Conservation (phyloP, 2,329 filamentous ascomycete genomes). For the Zymoseptoria pseudotritici region DNA sequence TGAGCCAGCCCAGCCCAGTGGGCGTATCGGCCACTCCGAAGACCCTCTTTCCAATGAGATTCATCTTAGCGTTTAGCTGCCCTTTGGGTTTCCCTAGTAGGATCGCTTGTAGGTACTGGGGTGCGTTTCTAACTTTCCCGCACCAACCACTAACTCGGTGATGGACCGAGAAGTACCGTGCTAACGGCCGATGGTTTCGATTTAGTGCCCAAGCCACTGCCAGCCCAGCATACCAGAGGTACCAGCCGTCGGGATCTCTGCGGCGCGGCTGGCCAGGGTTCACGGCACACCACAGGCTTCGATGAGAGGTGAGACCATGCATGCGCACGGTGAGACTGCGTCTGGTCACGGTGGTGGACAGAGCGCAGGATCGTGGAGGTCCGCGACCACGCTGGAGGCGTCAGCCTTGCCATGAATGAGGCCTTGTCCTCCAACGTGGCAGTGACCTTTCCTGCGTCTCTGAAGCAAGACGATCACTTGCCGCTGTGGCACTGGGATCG, state of each 20-base stretch:
- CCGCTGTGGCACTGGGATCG: background rate
- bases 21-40: background rate
- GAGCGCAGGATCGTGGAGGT: background rate
- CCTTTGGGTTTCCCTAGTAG: background rate
- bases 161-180: background rate
- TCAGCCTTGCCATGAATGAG: background rate
- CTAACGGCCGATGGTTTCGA: background rate
- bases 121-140: background rate
- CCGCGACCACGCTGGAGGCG: background rate
- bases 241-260: background rate
- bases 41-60: background rate
- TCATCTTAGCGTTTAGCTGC: background rate
- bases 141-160: background rate
- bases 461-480: background rate
- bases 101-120: background rate
- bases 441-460: background rate
- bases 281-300: background rate
- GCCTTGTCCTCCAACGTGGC: background rate
- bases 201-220: background rate
- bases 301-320: background rate
- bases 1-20: background rate
- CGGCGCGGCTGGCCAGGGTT: background rate
- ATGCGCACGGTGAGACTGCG: background rate
- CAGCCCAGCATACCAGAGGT: background rate
- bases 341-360: background rate